phyloP scores from a whole-genome alignment of 2,329 filamentous ascomycete genomes.

The Aspergillus thermomutatus region DNA sequence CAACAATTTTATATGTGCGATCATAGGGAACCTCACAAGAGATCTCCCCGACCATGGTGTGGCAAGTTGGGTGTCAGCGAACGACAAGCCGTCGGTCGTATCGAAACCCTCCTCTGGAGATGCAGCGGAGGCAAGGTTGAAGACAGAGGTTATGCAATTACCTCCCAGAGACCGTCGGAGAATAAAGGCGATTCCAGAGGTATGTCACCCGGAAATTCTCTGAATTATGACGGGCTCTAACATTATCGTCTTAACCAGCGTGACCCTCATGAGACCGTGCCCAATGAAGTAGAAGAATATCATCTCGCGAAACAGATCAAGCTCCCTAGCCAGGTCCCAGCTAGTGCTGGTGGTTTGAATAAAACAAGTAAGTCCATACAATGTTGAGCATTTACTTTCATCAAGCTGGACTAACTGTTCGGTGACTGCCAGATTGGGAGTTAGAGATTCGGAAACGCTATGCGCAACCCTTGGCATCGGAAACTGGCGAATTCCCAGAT shows the following conservation, averaged over 20 bases:
- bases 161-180: constrained; percentile 58
- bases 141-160: constrained; percentile 62
- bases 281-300: constrained; percentile 41
- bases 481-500: constrained; percentile 63
- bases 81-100: constrained; percentile 49
- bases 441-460: constrained; percentile 64
- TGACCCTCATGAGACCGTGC: constrained; percentile 30
- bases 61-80: constrained; percentile 62
- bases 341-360: constrained; percentile 70
- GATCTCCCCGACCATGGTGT: constrained; percentile 61
- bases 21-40: constrained; percentile 57
- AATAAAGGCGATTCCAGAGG: constrained; percentile 53
- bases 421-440: constrained; percentile 52
- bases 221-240: constrained; percentile 5
- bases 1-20: constrained; percentile 58
- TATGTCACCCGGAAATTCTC: constrained; percentile 22
- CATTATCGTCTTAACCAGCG: constrained; percentile 23
- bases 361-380: constrained; percentile 63
- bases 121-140: constrained; percentile 60
- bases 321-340: constrained; percentile 60
- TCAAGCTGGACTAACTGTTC: constrained; percentile 13
- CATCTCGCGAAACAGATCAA: constrained; percentile 48
- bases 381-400: neutral
- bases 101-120: constrained; percentile 55
- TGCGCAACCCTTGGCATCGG: constrained; percentile 57